Percentiles rank a stretch among this genome's conserved stretches.
Evolutionary conservation across 1,284 basidiomycete species (phyloP).

Genomic region (Athelia psychrophila): DNA sequence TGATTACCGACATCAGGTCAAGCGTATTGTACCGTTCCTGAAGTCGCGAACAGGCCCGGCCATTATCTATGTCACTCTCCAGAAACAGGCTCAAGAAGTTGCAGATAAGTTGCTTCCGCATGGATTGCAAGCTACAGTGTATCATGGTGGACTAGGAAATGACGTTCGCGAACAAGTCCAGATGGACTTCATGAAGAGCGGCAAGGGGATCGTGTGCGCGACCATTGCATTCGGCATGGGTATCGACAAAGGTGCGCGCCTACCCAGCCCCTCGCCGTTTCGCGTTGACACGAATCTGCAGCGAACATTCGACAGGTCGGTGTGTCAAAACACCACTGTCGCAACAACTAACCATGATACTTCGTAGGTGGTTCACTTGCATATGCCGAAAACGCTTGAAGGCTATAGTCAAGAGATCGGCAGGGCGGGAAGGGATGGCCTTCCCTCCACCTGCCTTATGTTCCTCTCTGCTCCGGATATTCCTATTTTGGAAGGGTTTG

Average conservation of each 20-base stretch:
- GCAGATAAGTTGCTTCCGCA: conserved; percentile 47
- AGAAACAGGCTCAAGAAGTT: conserved; percentile 63
- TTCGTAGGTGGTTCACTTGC: conserved; percentile 63
- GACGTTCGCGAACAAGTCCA: conserved; percentile 57
- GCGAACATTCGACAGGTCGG: conserved; percentile 31
- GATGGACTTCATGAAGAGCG: conserved; percentile 60
- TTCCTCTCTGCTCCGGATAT: conserved; percentile 41
- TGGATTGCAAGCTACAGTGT: conserved; percentile 53
- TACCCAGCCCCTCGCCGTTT: background rate
- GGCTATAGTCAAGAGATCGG: conserved; percentile 75
- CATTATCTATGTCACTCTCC: conserved; percentile 71
- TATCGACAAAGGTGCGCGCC: conserved; percentile 59
- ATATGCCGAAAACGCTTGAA: conserved; percentile 66
- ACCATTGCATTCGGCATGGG: conserved; percentile 74
- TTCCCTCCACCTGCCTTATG: conserved; percentile 55
- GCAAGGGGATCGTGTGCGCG: conserved; percentile 65
- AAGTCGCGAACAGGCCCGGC: conserved; percentile 45
- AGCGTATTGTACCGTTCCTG: conserved; percentile 41
- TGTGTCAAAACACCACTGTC: background rate
- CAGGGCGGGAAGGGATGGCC: conserved; percentile 72
- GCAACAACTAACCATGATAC: background rate
- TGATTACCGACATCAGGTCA: conserved; percentile 9
- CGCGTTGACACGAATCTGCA: conserved; percentile 3
- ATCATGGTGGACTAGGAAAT: conserved; percentile 66
- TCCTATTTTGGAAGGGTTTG: conserved; percentile 43